Evolutionary conservation across 1,139 yeast species (phyloP), one percentile per base, ranked within the genome.

Genomic region (Lodderomyces theae): DNA sequence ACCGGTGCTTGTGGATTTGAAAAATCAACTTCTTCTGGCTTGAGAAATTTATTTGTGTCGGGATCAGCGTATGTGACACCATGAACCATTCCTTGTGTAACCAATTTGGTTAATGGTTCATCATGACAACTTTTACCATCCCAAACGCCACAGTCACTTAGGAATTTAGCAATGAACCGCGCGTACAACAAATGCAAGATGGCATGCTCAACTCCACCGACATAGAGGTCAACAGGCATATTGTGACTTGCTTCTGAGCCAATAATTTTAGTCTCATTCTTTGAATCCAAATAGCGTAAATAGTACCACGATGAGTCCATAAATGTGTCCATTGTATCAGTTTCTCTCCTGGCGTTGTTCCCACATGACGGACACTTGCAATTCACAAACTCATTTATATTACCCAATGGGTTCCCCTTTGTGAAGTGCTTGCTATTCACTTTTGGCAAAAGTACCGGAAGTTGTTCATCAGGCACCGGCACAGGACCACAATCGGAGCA

Each of bases 11-110:
- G 60, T 0, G 73, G 60, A 31, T 64, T 61, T 1, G 64, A 45
- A 1, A 62, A 39, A 40, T 77, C 82, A 2, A 63, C 44, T 51
- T 92, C 97, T 1, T 82, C 80, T 0, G 95, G 94, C 50, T 79
- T 86, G 48, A 92, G 66, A 55, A 85, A 90, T 44, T 80, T 67
- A 0, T 92, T 95, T 33, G 75, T 82, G 0, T 61, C 63, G 1
- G 96, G 94, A 51, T 89, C 84, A 10, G 73, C 69, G 51, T 61
- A 86, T 0, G 98, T 92, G 54, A 79, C 80, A 1, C 97, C 97
- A 50, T 90, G 97, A 3, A 92, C 98, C 98, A 92, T 92, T 12
- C 98, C 98, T 58, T 90, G 98, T 1, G 97, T 90, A 1, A 92
- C 82, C 33, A 92, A 68, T 45, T 77, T 78, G 41, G 67, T 75